These are phyloP conservation scores for Huntiella savannae DNA, from an alignment of 2,329 filamentous ascomycete genomes.

Conservation along the genomic window DNA sequence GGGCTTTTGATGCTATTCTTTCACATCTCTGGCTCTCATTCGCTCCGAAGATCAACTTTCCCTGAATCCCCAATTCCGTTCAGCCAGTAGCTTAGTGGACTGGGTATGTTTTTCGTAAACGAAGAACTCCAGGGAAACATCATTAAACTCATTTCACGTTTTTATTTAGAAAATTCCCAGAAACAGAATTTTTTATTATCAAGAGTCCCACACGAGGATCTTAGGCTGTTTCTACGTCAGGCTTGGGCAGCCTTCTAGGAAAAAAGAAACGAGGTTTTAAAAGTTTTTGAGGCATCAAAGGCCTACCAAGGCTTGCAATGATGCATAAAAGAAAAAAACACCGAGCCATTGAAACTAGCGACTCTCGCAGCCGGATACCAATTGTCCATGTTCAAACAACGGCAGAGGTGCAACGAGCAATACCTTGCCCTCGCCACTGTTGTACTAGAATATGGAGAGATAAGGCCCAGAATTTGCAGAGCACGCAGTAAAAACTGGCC, in stretches of 20 bases:
- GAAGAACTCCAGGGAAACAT: neutral
- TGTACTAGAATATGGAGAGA: neutral
- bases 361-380: neutral
- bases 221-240: too few relatives aligned
- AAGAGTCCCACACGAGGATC: too few relatives aligned
- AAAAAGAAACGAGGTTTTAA: neutral
- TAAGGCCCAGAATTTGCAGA: neutral
- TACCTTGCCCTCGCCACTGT: constrained; percentile 7
- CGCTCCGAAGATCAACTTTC: constrained; percentile 1
- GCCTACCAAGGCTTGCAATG: neutral
- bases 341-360: too few relatives aligned
- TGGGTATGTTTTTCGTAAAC: neutral
- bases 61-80: neutral
- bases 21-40: constrained; percentile 5
- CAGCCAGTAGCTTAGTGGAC: neutral
- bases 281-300: neutral
- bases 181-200: too few relatives aligned
- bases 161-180: too few relatives aligned
- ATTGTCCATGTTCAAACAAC: neutral
- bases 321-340: neutral
- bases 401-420: constrained; percentile 10
- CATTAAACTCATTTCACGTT: neutral
- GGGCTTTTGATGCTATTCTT: neutral
- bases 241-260: too few relatives aligned
- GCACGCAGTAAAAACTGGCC: neutral